Evolutionary conservation across 2,329 filamentous ascomycete genomes (phyloP).

Genomic region (Chalara sp.): DNA sequence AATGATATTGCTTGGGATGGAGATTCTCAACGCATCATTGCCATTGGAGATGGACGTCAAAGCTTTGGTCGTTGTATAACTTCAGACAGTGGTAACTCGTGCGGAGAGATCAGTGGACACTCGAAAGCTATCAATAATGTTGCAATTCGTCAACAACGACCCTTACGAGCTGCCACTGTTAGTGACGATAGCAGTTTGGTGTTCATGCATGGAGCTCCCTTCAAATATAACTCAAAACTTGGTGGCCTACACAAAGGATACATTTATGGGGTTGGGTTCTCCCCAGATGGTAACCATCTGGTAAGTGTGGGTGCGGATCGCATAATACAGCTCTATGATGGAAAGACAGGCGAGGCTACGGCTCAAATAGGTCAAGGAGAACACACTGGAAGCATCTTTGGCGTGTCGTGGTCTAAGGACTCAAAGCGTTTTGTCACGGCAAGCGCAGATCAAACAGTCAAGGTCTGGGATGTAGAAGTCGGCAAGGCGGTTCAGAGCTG

Average conservation of each 20-base stretch:
- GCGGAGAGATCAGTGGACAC: conserved; percentile 90
- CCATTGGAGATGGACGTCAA: conserved; percentile 91
- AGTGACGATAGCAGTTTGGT: conserved; percentile 85
- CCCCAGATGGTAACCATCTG: conserved; percentile 74
- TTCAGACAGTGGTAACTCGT: conserved; percentile 90
- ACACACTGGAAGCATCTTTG: conserved; percentile 90
- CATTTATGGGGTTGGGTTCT: conserved; percentile 81
- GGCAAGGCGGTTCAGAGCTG: conserved; percentile 75
- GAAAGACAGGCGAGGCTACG: conserved; percentile 83
- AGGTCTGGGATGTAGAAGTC: conserved; percentile 83
- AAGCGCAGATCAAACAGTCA: conserved; percentile 90
- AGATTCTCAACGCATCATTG: conserved; percentile 92
- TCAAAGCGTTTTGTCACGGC: conserved; percentile 83
- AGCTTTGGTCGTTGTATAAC: conserved; percentile 91
- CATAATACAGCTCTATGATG: conserved; percentile 90
- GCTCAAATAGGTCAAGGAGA: conserved; percentile 72
- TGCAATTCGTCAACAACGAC: conserved; percentile 80
- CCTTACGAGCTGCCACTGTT: conserved; percentile 85
- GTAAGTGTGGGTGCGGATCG: conserved; percentile 91
- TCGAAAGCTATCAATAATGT: conserved; percentile 87
- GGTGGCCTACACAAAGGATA: conserved; percentile 79
- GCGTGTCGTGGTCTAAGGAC: conserved; percentile 83
- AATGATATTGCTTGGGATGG: conserved; percentile 98
- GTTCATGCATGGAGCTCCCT: conserved; percentile 90
- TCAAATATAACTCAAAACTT: conserved; percentile 88